A percentile compares a stretch with the other conserved stretches of the same genome.
phyloP scores from a whole-genome alignment of 495 filamentous ascomycete species.

The Tuber magnatum region DNA sequence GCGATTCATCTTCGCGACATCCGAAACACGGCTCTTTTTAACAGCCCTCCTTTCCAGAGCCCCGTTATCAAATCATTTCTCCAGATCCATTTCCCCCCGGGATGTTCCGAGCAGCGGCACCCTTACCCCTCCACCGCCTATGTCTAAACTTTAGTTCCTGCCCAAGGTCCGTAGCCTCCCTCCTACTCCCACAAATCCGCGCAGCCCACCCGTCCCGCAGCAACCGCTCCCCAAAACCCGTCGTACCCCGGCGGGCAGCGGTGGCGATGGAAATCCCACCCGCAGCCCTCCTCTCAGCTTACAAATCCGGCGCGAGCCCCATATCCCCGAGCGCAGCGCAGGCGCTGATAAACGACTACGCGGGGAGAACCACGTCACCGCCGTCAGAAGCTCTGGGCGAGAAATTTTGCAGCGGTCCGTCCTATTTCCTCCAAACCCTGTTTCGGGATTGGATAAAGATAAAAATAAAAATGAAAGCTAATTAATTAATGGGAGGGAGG shows the following conservation, averaged over 20 bases:
- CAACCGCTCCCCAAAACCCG: neutral
- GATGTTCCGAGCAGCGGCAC: neutral
- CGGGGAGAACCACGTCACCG: constrained; percentile 15
- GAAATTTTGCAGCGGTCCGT: constrained; percentile 23
- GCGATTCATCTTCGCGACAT: neutral
- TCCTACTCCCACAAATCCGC: neutral
- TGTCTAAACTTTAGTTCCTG: neutral
- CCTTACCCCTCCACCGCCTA: neutral
- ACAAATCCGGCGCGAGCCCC: constrained; percentile 25
- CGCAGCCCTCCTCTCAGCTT: constrained; percentile 23
- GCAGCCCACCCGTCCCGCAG: neutral
- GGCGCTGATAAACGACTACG: constrained; percentile 19
- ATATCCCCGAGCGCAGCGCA: constrained; percentile 23
- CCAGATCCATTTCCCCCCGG: neutral
- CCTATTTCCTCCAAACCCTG: neutral
- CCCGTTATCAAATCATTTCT: neutral
- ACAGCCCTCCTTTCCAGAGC: neutral
- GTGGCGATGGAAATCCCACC: constrained; percentile 13
- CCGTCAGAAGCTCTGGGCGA: constrained; percentile 18
- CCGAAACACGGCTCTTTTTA: neutral
- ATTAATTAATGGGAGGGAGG: neutral
- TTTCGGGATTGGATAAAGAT: neutral
- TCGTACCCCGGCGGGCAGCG: neutral
- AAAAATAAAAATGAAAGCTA: neutral
- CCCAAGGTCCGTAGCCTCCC: neutral